These are phyloP conservation scores for Scytalidium sp. DNA, from an alignment of 2,329 filamentous ascomycete species.

Conservation along the genomic window DNA sequence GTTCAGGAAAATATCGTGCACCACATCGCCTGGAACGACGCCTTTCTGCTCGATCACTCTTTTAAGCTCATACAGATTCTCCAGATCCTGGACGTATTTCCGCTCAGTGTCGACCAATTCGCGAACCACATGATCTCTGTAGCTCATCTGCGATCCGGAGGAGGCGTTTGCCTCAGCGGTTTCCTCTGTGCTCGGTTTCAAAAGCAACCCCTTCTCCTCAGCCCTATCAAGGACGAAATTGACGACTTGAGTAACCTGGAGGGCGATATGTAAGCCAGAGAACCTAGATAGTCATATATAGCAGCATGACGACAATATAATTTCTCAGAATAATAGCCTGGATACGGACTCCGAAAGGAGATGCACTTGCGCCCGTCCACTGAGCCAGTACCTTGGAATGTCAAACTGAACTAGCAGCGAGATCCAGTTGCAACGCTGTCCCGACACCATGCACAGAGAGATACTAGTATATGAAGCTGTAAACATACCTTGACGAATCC, in stretches of 20 bases:
- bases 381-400: too few relatives aligned
- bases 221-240: slow-evolving; percentile 88
- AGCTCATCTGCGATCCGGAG: slow-evolving; percentile 61
- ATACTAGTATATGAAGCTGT: too few relatives aligned
- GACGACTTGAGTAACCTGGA: slow-evolving; percentile 81
- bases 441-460: too few relatives aligned
- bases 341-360: too few relatives aligned
- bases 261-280: neutral
- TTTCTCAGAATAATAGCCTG: too few relatives aligned
- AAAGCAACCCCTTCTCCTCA: slow-evolving; percentile 72
- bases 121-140: slow-evolving; percentile 82
- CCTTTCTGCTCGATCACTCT: slow-evolving; percentile 85
- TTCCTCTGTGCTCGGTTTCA: slow-evolving; percentile 54
- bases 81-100: slow-evolving; percentile 96
- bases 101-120: slow-evolving; percentile 94
- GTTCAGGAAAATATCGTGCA: slow-evolving; percentile 96
- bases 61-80: slow-evolving; percentile 90
- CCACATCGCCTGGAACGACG: slow-evolving; percentile 80
- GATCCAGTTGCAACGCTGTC: too few relatives aligned
- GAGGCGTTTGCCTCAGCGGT: slow-evolving; percentile 42
- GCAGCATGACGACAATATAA: too few relatives aligned
- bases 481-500: slow-evolving; percentile 86
- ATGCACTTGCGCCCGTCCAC: too few relatives aligned
- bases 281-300: too few relatives aligned
- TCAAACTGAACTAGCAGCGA: too few relatives aligned